Evolutionary conservation across 768 basidiomycete genomes (phyloP).

Genomic region (Boletus rubroflammeus): DNA sequence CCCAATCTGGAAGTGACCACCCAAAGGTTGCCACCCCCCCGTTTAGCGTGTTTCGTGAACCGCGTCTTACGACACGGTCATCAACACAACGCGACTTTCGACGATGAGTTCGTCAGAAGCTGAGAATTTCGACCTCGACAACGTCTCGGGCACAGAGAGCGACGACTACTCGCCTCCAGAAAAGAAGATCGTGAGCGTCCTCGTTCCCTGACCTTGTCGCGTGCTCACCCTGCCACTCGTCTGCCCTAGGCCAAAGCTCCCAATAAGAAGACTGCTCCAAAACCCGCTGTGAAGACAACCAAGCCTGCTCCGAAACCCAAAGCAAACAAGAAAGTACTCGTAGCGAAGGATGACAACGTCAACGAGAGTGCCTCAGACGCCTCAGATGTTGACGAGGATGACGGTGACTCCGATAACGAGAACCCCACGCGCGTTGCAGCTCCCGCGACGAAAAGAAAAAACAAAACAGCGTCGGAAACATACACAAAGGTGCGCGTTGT

Average conservation of each 20-base stretch:
- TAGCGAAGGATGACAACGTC: constrained; percentile 61
- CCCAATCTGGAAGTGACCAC: too few relatives aligned
- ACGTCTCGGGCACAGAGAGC: constrained; percentile 58
- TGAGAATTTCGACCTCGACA: constrained; percentile 63
- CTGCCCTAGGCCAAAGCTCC: constrained; percentile 31
- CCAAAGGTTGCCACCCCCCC: too few relatives aligned
- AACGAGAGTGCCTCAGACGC: constrained; percentile 44
- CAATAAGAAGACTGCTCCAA: constrained; percentile 40
- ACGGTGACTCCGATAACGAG: constrained; percentile 38
- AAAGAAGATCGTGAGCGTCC: constrained; percentile 45
- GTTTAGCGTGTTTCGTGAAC: too few relatives aligned
- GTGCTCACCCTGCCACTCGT: constrained; percentile 18
- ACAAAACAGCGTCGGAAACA: constrained; percentile 88
- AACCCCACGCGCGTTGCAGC: constrained; percentile 28
- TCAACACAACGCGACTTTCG: constrained; percentile 12
- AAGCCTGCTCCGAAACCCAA: constrained; percentile 51
- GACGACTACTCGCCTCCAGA: constrained; percentile 61
- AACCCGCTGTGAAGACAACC: constrained; percentile 38
- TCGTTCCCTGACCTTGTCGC: neutral
- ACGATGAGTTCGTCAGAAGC: constrained; percentile 72
- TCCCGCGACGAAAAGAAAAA: constrained; percentile 45
- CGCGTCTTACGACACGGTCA: constrained; percentile 3
- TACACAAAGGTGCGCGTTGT: constrained; percentile 73
- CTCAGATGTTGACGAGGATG: constrained; percentile 40
- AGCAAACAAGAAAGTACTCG: constrained; percentile 69